phyloP scores from a whole-genome alignment of 2,329 filamentous ascomycete species.

The Trichoderma harzianum region DNA sequence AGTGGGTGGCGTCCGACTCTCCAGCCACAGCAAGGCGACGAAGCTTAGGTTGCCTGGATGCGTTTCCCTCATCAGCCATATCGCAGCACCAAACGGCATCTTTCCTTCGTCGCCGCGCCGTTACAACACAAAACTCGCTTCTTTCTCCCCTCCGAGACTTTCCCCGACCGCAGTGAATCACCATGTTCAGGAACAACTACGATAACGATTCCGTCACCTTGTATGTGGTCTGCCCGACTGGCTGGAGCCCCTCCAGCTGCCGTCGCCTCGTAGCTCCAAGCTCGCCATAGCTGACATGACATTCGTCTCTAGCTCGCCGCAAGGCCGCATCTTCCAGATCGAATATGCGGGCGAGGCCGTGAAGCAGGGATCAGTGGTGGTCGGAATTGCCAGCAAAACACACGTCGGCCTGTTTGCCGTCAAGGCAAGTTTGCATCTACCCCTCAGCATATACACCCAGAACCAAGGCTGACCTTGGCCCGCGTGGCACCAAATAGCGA shows the following conservation, averaged over 20 bases:
- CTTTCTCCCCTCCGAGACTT: conserved; percentile 7
- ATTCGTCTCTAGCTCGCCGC: conserved; percentile 71
- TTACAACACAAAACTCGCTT: conserved; percentile 5
- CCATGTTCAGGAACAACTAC: conserved; percentile 99
- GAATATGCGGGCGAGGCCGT: conserved; percentile 98
- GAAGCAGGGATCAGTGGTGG: conserved; percentile 97
- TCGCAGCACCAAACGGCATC: conserved; percentile 5
- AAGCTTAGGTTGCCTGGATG: conserved; percentile 38
- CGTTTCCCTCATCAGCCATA: conserved; percentile 17
- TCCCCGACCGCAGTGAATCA: conserved; percentile 34
- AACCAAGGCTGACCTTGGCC: conserved; percentile 6
- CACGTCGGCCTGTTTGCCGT: conserved; percentile 93
- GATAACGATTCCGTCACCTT: conserved; percentile 99
- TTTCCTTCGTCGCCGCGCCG: conserved; percentile 4
- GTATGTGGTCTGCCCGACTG: conserved; percentile 52
- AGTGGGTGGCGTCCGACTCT: neutral
- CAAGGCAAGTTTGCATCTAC: conserved; percentile 61
- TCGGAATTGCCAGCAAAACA: conserved; percentile 96
- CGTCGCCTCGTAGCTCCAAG: conserved; percentile 12
- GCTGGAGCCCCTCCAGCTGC: neutral
- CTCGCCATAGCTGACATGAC: conserved; percentile 19
- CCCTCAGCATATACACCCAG: neutral
- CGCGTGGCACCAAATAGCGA: conserved; percentile 55
- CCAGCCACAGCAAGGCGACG: conserved; percentile 30
- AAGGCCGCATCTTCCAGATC: conserved; percentile 99